Conservation (phyloP, 306 rosid genomes). For the Amphicarpaea edgeworthii region DNA sequence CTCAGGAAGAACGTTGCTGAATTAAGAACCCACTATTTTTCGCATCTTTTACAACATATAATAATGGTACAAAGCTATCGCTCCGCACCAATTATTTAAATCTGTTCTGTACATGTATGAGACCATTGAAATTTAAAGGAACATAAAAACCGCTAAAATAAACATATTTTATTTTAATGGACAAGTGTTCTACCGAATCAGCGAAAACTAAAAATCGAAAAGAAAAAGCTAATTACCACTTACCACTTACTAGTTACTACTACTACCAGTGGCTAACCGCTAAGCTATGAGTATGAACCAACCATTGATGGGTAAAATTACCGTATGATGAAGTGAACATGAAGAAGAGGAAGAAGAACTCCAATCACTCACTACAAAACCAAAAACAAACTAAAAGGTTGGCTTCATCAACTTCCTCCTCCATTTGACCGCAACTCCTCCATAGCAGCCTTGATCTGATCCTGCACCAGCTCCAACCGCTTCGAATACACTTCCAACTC, state of each 20-base stretch:
- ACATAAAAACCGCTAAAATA: conserved; percentile 35
- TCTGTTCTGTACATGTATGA: conserved; percentile 41
- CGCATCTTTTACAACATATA: conserved; percentile 28
- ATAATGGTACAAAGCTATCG: conserved; percentile 1
- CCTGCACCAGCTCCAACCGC: conserved; percentile 76
- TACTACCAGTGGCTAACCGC: conserved; percentile 34
- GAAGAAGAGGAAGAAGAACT: conserved; percentile 26
- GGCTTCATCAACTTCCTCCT: conserved; percentile 43
- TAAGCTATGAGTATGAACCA: conserved; percentile 46
- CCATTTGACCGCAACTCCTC: conserved; percentile 60
- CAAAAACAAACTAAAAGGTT: conserved; percentile 20
- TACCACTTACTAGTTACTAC: no score
- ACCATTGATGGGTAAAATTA: conserved; percentile 36
- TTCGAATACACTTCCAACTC: conserved; percentile 76
- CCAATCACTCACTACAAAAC: conserved; percentile 38
- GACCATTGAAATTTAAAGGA: conserved; percentile 25
- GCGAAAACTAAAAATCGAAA: conserved; percentile 21
- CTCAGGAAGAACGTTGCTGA: background rate
- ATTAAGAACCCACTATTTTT: background rate
- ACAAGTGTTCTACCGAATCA: conserved; percentile 39
- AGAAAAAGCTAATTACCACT: conserved; percentile 24
- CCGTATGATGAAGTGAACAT: conserved; percentile 26
- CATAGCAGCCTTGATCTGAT: conserved; percentile 65
- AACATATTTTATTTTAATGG: conserved; percentile 46
- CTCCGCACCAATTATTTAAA: conserved; percentile 29